phyloP scores from a whole-genome alignment of 345 rosid genomes.

The Brassica rapa region DNA sequence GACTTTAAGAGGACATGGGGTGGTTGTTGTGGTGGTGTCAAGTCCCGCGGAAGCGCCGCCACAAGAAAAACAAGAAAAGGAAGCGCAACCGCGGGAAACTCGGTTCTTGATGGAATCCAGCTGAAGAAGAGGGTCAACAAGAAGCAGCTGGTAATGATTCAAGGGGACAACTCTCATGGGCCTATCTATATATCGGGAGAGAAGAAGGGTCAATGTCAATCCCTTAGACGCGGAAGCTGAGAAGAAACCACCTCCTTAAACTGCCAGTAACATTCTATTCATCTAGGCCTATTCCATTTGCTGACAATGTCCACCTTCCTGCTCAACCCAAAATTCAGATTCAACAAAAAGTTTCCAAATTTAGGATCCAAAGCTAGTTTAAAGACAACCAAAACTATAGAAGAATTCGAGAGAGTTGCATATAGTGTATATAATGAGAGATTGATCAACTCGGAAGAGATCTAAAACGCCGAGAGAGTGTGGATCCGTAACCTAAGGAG shows the following conservation, averaged over 20 bases:
- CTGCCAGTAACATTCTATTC: slow-evolving; percentile 84
- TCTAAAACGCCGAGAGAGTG: neutral
- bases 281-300: slow-evolving; percentile 49
- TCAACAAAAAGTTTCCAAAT: slow-evolving; percentile 19
- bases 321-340: slow-evolving; percentile 17
- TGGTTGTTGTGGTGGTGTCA: slow-evolving; percentile 35
- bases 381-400: neutral
- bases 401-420: neutral
- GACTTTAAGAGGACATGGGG: slow-evolving; percentile 72
- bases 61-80: neutral
- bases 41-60: slow-evolving; percentile 63
- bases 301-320: slow-evolving; percentile 21
- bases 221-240: slow-evolving; percentile 74
- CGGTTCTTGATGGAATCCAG: slow-evolving; percentile 89
- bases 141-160: slow-evolving; percentile 27
- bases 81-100: slow-evolving; percentile 63
- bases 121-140: slow-evolving; percentile 40
- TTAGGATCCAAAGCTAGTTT: neutral
- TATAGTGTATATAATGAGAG: neutral
- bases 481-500: neutral
- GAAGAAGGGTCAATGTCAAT: slow-evolving; percentile 79
- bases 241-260: slow-evolving; percentile 98
- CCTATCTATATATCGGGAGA: slow-evolving; percentile 52
- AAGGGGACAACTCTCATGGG: slow-evolving; percentile 90
- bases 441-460: neutral